These are phyloP conservation scores for Boletus sp. DNA, from an alignment of 768 basidiomycete species.

Conservation along the genomic window DNA sequence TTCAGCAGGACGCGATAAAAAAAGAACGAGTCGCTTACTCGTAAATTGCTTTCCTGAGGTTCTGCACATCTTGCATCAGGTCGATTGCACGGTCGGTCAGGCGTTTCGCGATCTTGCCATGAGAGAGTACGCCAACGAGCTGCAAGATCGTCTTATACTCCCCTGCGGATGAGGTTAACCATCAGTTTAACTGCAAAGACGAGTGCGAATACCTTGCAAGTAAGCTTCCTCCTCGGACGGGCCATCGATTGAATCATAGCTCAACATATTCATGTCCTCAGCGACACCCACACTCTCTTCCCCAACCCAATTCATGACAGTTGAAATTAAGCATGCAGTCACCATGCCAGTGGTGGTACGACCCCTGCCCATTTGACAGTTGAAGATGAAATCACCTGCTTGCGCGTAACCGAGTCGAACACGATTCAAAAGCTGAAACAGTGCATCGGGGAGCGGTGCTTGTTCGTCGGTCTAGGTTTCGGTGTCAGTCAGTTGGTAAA, in stretches of 20 bases:
- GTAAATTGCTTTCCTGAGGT: constrained; percentile 91
- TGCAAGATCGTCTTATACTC: constrained; percentile 97
- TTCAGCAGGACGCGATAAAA: not conserved
- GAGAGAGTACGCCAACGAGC: constrained; percentile 85
- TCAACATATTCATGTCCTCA: constrained; percentile 36
- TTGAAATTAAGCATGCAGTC: constrained; percentile 81
- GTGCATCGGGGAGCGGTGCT: constrained; percentile 86
- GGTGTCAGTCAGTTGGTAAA: constrained; percentile 3
- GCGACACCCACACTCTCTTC: constrained; percentile 39
- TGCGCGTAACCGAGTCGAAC: constrained; percentile 55
- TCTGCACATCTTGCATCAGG: constrained; percentile 94
- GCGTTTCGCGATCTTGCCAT: constrained; percentile 91
- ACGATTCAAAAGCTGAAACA: constrained; percentile 74
- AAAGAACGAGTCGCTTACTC: constrained; percentile 54
- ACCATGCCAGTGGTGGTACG: constrained; percentile 97
- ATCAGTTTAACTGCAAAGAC: not conserved
- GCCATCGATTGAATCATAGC: constrained; percentile 73
- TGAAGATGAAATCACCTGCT: constrained; percentile 83
- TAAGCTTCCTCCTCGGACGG: constrained; percentile 87
- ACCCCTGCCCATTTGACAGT: constrained; percentile 94
- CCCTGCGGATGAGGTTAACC: constrained; percentile 44
- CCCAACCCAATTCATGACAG: constrained; percentile 57
- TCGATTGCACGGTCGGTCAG: constrained; percentile 88
- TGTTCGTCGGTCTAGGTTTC: constrained; percentile 87
- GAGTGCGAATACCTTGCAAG: constrained; percentile 58